Percentiles rank a stretch among this genome's conserved stretches.
Evolutionary conservation across 1,139 yeast species (phyloP).

Genomic region (Nematodospora anomalae): DNA sequence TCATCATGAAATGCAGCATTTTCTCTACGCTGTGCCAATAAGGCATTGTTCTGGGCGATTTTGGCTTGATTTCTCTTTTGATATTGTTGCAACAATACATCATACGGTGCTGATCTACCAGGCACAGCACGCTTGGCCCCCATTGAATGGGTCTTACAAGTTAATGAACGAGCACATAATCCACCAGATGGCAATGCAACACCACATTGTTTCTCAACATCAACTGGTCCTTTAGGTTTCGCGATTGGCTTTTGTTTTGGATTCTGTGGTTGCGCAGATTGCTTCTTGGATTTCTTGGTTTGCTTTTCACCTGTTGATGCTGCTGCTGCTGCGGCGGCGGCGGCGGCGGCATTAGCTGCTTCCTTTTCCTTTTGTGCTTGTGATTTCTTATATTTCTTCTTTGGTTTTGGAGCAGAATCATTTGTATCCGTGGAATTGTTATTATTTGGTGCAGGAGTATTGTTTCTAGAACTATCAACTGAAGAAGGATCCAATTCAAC

Average conservation of each 20-base stretch:
- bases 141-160: conserved; percentile 98
- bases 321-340: conserved; percentile 41
- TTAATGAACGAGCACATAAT: conserved; percentile 88
- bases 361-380: conserved; percentile 48
- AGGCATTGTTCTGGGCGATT: conserved; percentile 77
- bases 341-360: conserved; percentile 50
- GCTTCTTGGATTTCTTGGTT: conserved; percentile 34
- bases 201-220: conserved; percentile 95
- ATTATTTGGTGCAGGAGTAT: conserved; percentile 36
- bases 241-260: conserved; percentile 49
- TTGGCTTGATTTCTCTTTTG: conserved; percentile 92
- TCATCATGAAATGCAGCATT: conserved; percentile 43
- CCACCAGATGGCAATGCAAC: conserved; percentile 92
- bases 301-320: conserved; percentile 12
- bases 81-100: conserved; percentile 80
- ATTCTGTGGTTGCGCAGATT: conserved; percentile 28
- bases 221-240: conserved; percentile 76
- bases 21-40: conserved; percentile 53
- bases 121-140: conserved; percentile 95
- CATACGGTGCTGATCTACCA: conserved; percentile 92
- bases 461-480: conserved; percentile 42
- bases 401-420: conserved; percentile 26
- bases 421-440: conserved; percentile 4
- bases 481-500: conserved; percentile 41
- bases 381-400: conserved; percentile 48